phyloP scores from a whole-genome alignment of 73 alveolate species.

The Tetrahymena malaccensis region DNA sequence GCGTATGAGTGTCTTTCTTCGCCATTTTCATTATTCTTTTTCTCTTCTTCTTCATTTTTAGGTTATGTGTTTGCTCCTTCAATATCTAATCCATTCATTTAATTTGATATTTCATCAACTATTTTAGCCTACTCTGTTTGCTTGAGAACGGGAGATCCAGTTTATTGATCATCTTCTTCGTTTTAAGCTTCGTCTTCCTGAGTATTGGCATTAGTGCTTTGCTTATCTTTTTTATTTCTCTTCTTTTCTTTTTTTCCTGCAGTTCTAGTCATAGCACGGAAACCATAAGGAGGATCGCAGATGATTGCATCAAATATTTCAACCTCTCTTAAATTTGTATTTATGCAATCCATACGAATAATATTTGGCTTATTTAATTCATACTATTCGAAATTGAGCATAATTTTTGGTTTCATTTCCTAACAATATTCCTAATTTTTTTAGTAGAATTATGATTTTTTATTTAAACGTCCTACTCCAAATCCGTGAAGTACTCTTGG shows the following conservation, averaged over 20 bases:
- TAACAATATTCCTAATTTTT: slow-evolving; percentile 52
- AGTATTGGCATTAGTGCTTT: slow-evolving; percentile 42
- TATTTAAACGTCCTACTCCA: slow-evolving; percentile 78
- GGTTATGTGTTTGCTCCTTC: slow-evolving; percentile 18
- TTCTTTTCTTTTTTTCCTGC: slow-evolving; percentile 58
- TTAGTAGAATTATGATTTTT: slow-evolving; percentile 62
- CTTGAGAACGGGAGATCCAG: neutral
- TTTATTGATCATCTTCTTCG: slow-evolving; percentile 23
- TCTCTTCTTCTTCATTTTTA: neutral
- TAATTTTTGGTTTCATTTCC: slow-evolving; percentile 40
- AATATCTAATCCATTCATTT: neutral
- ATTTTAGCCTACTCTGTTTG: slow-evolving; percentile 38
- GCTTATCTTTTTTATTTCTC: slow-evolving; percentile 25
- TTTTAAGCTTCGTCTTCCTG: slow-evolving; percentile 15
- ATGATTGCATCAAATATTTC: slow-evolving; percentile 87
- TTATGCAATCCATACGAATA: slow-evolving; percentile 1
- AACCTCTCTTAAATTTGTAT: slow-evolving; percentile 15
- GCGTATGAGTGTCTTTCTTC: slow-evolving; percentile 44
- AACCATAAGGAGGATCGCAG: slow-evolving; percentile 99
- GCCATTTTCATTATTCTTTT: slow-evolving; percentile 28
- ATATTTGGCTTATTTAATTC: slow-evolving; percentile 16
- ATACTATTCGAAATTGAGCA: slow-evolving; percentile 27
- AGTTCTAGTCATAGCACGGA: slow-evolving; percentile 83
- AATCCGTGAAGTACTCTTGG: slow-evolving; percentile 91
- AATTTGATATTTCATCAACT: slow-evolving; percentile 19